Evolutionary conservation across 2,329 filamentous ascomycete species (phyloP).

Genomic region (Onygena corvina): DNA sequence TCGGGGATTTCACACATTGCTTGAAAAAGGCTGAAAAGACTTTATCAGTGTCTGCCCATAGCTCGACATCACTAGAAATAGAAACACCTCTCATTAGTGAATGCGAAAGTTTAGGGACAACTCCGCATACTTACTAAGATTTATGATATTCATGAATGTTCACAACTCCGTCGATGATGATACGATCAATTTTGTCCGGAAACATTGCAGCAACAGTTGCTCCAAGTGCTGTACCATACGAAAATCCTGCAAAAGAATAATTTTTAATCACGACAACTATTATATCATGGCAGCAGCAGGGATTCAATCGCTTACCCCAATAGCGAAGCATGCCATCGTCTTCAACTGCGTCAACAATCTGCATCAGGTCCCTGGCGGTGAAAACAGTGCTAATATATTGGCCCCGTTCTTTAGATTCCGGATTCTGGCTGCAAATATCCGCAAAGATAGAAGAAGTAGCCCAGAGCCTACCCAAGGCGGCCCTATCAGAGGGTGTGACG

Average conservation of each 20-base stretch:
- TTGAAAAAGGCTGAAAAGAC: constrained; percentile 20
- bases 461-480: constrained; percentile 1
- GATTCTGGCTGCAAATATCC: not conserved
- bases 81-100: too few species aligned
- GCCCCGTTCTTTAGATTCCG: constrained; percentile 21
- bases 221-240: constrained; percentile 21
- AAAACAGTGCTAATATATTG: constrained; percentile 33
- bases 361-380: constrained; percentile 34
- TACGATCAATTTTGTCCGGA: constrained; percentile 29
- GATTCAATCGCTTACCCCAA: constrained; percentile 22
- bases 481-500: not conserved
- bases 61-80: constrained; percentile 20
- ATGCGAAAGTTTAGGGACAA: not conserved
- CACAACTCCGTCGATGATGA: constrained; percentile 30
- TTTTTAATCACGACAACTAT: not conserved
- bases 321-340: constrained; percentile 32
- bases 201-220: constrained; percentile 29
- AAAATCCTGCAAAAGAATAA: constrained; percentile 27
- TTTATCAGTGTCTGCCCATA: constrained; percentile 20
- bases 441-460: not conserved
- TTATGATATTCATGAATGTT: constrained; percentile 17
- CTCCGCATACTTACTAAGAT: constrained; percentile 9
- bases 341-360: constrained; percentile 32
- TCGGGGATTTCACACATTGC: constrained; percentile 22
- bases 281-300: not conserved